phyloP scores from a whole-genome alignment of 2,329 filamentous ascomycete species.

The Colletotrichum paranaense region DNA sequence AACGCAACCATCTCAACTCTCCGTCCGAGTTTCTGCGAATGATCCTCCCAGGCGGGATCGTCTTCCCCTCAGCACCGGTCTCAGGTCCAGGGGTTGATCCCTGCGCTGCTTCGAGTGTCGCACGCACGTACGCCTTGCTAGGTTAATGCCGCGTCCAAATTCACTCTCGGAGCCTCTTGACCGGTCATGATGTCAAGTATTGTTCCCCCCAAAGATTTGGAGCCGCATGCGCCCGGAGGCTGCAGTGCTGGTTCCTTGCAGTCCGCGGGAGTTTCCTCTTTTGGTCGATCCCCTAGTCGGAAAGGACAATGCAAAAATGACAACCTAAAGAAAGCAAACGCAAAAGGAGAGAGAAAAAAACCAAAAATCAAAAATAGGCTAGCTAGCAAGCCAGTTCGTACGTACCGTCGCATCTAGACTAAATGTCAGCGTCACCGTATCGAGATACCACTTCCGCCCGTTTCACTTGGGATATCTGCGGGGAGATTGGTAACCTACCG shows the following conservation, averaged over 20 bases:
- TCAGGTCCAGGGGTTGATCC: slow-evolving; percentile 37
- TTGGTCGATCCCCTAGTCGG: not conserved
- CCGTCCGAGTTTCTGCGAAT: slow-evolving; percentile 23
- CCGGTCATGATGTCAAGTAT: slow-evolving; percentile 42
- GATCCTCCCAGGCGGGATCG: slow-evolving; percentile 25
- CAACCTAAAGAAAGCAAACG: slow-evolving; percentile 21
- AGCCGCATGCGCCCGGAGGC: slow-evolving; percentile 37
- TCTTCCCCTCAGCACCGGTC: slow-evolving; percentile 40
- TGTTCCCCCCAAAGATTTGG: slow-evolving; percentile 28
- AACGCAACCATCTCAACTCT: slow-evolving; percentile 25
- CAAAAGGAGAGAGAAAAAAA: slow-evolving; percentile 22
- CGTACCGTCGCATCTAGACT: slow-evolving; percentile 72
- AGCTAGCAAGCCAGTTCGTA: slow-evolving; percentile 42
- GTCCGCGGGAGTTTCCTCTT: not conserved
- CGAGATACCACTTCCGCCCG: slow-evolving; percentile 1
- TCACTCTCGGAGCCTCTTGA: slow-evolving; percentile 39
- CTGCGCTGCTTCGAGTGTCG: slow-evolving; percentile 39
- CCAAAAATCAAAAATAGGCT: slow-evolving; percentile 8
- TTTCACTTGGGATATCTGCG: not conserved
- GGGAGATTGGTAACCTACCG: slow-evolving; percentile 56
- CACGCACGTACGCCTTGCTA: slow-evolving; percentile 37
- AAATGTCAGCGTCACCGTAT: slow-evolving; percentile 27
- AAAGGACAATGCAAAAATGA: not conserved
- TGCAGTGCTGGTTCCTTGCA: slow-evolving; percentile 37
- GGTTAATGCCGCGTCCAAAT: slow-evolving; percentile 42